Evolutionary conservation across 1,284 basidiomycete species (phyloP).

Genomic region (Apiotrichum sp.): DNA sequence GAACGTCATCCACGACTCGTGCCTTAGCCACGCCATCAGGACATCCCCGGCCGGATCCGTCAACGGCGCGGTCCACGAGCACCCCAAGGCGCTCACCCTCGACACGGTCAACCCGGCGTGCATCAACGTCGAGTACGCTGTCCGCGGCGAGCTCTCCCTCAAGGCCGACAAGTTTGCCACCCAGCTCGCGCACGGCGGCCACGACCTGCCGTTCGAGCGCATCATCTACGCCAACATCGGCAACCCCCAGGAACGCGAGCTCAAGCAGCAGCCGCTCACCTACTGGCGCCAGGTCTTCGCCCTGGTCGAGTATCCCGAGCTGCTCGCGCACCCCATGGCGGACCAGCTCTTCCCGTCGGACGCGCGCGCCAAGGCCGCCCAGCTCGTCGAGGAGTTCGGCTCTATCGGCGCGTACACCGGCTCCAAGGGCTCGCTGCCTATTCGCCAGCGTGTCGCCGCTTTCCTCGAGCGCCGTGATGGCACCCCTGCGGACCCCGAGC

Average conservation of each 20-base stretch:
- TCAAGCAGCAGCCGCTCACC: constrained; percentile 85
- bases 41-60: neutral
- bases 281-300: constrained; percentile 60
- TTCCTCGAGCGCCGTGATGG: constrained; percentile 82
- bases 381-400: constrained; percentile 73
- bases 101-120: constrained; percentile 63
- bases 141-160: constrained; percentile 88
- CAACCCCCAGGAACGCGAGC: constrained; percentile 87
- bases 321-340: constrained; percentile 64
- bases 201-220: constrained; percentile 67
- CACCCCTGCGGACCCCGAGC: constrained; percentile 66
- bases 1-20: constrained; percentile 90
- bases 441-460: constrained; percentile 75
- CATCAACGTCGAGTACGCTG: constrained; percentile 84
- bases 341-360: constrained; percentile 70
- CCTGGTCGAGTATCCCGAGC: constrained; percentile 79
- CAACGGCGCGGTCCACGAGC: neutral
- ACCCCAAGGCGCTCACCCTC: constrained; percentile 21
- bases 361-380: constrained; percentile 70
- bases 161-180: constrained; percentile 72
- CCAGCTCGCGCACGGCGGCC: constrained; percentile 55
- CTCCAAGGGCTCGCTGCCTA: constrained; percentile 79
- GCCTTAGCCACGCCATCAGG: constrained; percentile 48
- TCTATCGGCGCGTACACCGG: constrained; percentile 91
- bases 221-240: constrained; percentile 92